Percentiles rank a stretch among this genome's conserved stretches.
Evolutionary conservation across 352 stramenopile species (phyloP).

Genomic region (Peronosclerospora sorghi): DNA sequence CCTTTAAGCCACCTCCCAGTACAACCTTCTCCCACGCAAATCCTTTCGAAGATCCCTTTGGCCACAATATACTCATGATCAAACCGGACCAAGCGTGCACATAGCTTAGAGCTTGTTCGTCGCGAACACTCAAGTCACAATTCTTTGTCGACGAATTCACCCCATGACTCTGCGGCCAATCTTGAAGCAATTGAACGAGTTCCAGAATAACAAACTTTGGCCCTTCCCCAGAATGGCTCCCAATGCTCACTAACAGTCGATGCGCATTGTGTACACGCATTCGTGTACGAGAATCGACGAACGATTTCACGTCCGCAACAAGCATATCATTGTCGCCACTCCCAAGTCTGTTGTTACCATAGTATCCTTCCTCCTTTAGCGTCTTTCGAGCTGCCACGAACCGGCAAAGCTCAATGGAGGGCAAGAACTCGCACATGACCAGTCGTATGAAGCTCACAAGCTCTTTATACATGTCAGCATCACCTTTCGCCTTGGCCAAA

Average conservation of each 20-base stretch:
- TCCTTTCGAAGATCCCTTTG: constrained; percentile 58
- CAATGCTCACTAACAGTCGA: constrained; percentile 51
- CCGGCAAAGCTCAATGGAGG: constrained; percentile 55
- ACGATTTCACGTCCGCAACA: constrained; percentile 22
- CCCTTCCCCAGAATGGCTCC: constrained; percentile 61
- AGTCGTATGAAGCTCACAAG: constrained; percentile 38
- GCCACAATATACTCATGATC: constrained; percentile 84
- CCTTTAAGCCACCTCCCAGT: constrained; percentile 45
- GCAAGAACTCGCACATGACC: constrained; percentile 57
- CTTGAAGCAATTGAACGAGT: constrained; percentile 54
- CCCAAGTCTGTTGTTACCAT: constrained; percentile 24
- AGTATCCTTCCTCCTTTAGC: constrained; percentile 42
- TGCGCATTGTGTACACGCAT: constrained; percentile 59
- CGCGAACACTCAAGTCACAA: constrained; percentile 34
- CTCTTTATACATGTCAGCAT: constrained; percentile 11
- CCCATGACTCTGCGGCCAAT: constrained; percentile 32
- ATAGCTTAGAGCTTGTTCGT: constrained; percentile 61
- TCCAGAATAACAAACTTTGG: constrained; percentile 69
- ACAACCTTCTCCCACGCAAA: constrained; percentile 79
- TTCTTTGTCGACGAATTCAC: constrained; percentile 1
- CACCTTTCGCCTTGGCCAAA: constrained; percentile 46
- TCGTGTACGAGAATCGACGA: constrained; percentile 31
- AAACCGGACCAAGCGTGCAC: constrained; percentile 76
- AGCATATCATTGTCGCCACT: constrained; percentile 21
- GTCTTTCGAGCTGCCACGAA: constrained; percentile 44